These are phyloP conservation scores for Raphanus sativus DNA, from an alignment of 345 rosid genomes.

Conservation along the genomic window DNA sequence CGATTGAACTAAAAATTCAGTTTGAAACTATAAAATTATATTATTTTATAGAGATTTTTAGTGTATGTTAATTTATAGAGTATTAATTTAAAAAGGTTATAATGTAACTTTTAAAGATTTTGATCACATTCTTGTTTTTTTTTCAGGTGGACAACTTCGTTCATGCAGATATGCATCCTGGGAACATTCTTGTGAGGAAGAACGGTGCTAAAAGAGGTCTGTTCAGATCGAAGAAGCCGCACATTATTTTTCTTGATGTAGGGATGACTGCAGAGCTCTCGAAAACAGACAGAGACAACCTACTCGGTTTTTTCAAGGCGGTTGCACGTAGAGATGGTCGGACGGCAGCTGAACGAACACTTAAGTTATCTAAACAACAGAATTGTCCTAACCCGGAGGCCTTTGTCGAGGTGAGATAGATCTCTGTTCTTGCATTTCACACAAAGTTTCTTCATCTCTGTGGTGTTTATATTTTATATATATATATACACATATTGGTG, in stretches of 20 bases:
- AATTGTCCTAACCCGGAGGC: slow-evolving; percentile 87
- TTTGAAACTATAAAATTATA: too few relatives aligned
- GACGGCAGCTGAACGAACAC: slow-evolving; percentile 79
- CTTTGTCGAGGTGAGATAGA: slow-evolving; percentile 59
- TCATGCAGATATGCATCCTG: slow-evolving; percentile 99
- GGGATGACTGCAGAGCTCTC: slow-evolving; percentile 99
- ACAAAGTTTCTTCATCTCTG: slow-evolving; percentile 7
- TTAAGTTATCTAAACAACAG: slow-evolving; percentile 81
- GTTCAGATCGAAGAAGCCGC: slow-evolving; percentile 90
- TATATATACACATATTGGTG: neutral
- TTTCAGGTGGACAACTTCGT: slow-evolving; percentile 93
- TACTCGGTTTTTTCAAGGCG: slow-evolving; percentile 88
- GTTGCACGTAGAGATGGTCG: slow-evolving; percentile 91
- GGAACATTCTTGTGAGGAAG: slow-evolving; percentile 85
- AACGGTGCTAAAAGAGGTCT: slow-evolving; percentile 61
- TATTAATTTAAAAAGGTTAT: too few relatives aligned
- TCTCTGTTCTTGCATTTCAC: neutral
- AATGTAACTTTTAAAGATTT: neutral
- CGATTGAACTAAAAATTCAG: too few relatives aligned
- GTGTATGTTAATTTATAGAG: too few relatives aligned
- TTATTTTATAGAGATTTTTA: too few relatives aligned
- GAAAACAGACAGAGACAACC: slow-evolving; percentile 66
- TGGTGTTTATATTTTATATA: slow-evolving; percentile 1
- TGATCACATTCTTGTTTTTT: slow-evolving; percentile 2
- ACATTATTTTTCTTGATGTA: slow-evolving; percentile 91